Evolutionary conservation across 768 basidiomycete genomes (phyloP).

Genomic region (Pleurotus eryngii): DNA sequence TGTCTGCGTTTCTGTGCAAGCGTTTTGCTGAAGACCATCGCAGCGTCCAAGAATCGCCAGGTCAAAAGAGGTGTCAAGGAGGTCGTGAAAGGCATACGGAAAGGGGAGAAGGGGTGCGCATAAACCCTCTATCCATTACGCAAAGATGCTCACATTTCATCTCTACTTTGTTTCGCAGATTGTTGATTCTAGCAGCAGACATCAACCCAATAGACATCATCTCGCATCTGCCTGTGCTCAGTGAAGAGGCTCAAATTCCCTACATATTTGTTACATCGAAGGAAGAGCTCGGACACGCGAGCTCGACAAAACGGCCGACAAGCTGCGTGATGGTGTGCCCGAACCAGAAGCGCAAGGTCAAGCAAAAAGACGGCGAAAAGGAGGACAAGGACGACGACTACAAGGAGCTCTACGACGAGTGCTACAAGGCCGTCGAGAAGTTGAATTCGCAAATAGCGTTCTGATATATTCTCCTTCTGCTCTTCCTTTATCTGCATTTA

Average conservation of each 20-base stretch:
- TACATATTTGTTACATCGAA: slow-evolving; percentile 90
- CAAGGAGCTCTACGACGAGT: slow-evolving; percentile 82
- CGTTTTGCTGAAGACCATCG: neutral
- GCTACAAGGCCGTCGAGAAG: slow-evolving; percentile 79
- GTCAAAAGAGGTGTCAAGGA: slow-evolving; percentile 98
- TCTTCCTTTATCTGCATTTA: neutral
- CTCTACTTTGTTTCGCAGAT: slow-evolving; percentile 35
- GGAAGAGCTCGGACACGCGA: slow-evolving; percentile 93
- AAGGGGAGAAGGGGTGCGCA: slow-evolving; percentile 92
- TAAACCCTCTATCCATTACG: neutral
- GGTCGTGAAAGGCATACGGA: slow-evolving; percentile 94
- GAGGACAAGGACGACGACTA: slow-evolving; percentile 81
- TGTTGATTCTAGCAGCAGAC: slow-evolving; percentile 92
- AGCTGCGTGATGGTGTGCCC: slow-evolving; percentile 97
- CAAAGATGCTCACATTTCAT: slow-evolving; percentile 1
- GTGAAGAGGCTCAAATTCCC: slow-evolving; percentile 90
- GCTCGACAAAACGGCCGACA: slow-evolving; percentile 96
- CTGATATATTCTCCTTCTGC: slow-evolving; percentile 28
- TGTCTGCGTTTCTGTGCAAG: neutral
- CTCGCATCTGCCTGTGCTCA: slow-evolving; percentile 90
- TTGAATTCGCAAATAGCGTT: slow-evolving; percentile 70
- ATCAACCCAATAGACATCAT: slow-evolving; percentile 99
- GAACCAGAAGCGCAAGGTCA: slow-evolving; percentile 67
- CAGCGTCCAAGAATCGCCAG: slow-evolving; percentile 92
- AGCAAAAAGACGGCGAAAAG: slow-evolving; percentile 54